Evolutionary conservation across 768 basidiomycete species (phyloP).

Genomic region (Rhizopogon sp.): DNA sequence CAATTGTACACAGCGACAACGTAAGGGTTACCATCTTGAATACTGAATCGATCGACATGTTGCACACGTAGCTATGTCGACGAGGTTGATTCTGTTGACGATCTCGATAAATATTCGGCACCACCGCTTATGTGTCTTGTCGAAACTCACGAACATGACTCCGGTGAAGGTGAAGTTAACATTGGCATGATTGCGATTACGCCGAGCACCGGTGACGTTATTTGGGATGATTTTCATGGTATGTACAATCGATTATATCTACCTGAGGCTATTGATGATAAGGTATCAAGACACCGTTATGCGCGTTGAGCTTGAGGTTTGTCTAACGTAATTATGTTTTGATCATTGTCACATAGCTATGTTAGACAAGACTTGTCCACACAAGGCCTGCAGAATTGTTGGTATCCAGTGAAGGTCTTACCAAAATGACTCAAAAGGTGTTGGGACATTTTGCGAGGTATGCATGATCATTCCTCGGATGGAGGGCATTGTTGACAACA

Average conservation of each 20-base stretch:
- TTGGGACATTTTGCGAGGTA: constrained; percentile 68
- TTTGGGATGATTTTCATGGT: constrained; percentile 92
- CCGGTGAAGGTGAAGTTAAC: constrained; percentile 29
- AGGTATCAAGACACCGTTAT: constrained; percentile 61
- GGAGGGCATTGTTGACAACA: constrained; percentile 5
- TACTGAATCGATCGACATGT: constrained; percentile 4
- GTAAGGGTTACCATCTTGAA: constrained; percentile 37
- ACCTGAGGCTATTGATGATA: constrained; percentile 3
- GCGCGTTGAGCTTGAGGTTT: constrained; percentile 85
- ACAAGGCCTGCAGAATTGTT: constrained; percentile 80
- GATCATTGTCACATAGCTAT: constrained; percentile 1
- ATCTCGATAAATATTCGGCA: constrained; percentile 47
- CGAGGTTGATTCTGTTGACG: constrained; percentile 63
- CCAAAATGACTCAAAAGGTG: constrained; percentile 70
- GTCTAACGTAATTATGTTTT: constrained; percentile 3
- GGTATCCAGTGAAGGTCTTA: constrained; percentile 54
- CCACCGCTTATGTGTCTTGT: constrained; percentile 75
- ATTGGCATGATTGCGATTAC: constrained; percentile 77
- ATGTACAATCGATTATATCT: constrained; percentile 3
- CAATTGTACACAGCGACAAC: constrained; percentile 85
- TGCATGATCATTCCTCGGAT: constrained; percentile 6
- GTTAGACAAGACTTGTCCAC: constrained; percentile 82
- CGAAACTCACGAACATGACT: constrained; percentile 31
- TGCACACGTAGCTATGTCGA: constrained; percentile 68
- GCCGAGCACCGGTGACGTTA: constrained; percentile 87